Evolutionary conservation across 352 stramenopile species (phyloP), one percentile per base, ranked within the genome.

Genomic region (Globisporangium spinosum): DNA sequence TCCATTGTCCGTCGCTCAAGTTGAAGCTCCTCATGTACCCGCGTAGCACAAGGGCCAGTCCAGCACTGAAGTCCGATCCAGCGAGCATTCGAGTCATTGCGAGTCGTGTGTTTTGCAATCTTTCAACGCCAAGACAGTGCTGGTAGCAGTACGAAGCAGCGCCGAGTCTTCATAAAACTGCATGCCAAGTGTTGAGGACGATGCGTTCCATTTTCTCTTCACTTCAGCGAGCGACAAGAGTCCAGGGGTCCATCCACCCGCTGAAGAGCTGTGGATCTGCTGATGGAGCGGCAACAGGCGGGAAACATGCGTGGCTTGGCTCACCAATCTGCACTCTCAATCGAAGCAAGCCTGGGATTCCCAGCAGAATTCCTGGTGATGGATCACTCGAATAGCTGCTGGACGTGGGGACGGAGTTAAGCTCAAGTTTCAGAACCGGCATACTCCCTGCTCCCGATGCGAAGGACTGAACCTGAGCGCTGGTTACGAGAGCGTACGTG

Each of bases 181-280:
- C 47, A 76, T 69, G 15, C n/a, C 20, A 6, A 77, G 43, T 2
- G 71, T 73, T 1, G 56, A 34, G 0, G 71, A 80, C 0, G 56
- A 32, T 22, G 58, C 22, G 6, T 70, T 73, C 78, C 78, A 85
- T 23, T 77, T 66, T 0, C 59, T 66, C 12, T 64, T 70, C 45
- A 82, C 66, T 22, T 78, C 68, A 4, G 34, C 62, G 7, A 77
- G 64, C n/a, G 75, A 76, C 7, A 79, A 78, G 23, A 56, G 77
- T 66, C 80, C 80, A 90, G 2, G 69, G 22, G 32, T 83, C 77
- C 45, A 85, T 70, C 82, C 80, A 90, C 0, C 80, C 82, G 58
- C 75, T 82, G 20, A 89, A 63, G 25, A 71, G 45, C 15, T 82
- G 58, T 0, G 75, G 62, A 23, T 87, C 72, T 0, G 73, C 25